Percentiles rank a stretch among this genome's conserved stretches.
Conservation (phyloP, 1,284 basidiomycete genomes). For the Vanrija sp. region DNA sequence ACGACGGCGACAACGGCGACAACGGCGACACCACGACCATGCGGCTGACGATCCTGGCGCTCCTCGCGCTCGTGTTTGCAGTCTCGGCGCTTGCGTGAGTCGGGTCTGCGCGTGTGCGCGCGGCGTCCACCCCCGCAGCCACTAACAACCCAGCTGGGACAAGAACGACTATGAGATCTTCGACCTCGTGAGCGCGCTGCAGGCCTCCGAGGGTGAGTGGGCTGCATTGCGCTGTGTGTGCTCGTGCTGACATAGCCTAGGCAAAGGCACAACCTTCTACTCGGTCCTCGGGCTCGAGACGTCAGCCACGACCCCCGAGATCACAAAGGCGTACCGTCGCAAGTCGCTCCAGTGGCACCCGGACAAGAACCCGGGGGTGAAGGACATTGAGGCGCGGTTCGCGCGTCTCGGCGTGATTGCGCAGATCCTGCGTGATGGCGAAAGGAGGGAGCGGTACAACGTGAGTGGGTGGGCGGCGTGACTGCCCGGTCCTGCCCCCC, state of each 20-base stretch:
- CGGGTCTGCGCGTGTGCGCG: too few relatives aligned
- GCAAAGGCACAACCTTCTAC: conserved; percentile 85
- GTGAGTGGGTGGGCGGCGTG: conserved; percentile 22
- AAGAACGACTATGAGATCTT: conserved; percentile 94
- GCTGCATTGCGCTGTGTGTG: neutral
- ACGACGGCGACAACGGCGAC: too few relatives aligned
- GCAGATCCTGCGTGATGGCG: conserved; percentile 70
- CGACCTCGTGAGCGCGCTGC: conserved; percentile 81
- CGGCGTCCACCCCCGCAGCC: too few relatives aligned
- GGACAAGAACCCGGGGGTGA: conserved; percentile 83
- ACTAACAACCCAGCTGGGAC: conserved; percentile 27
- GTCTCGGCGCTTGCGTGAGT: conserved; percentile 8
- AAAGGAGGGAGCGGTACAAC: conserved; percentile 69
- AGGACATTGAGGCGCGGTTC: conserved; percentile 77
- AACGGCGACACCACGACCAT: neutral
- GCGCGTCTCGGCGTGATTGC: conserved; percentile 80
- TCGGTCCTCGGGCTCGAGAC: conserved; percentile 71
- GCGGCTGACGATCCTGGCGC: conserved; percentile 7
- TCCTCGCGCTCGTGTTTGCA: conserved; percentile 12
- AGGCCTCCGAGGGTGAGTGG: conserved; percentile 67
- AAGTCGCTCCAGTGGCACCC: conserved; percentile 83
- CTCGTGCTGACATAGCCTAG: conserved; percentile 40
- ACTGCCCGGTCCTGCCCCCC: neutral
- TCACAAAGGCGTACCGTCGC: conserved; percentile 82
- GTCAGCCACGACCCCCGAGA: conserved; percentile 66